phyloP scores from a whole-genome alignment of 202 grass and related monocot genomes.

The Digitaria exilis region DNA sequence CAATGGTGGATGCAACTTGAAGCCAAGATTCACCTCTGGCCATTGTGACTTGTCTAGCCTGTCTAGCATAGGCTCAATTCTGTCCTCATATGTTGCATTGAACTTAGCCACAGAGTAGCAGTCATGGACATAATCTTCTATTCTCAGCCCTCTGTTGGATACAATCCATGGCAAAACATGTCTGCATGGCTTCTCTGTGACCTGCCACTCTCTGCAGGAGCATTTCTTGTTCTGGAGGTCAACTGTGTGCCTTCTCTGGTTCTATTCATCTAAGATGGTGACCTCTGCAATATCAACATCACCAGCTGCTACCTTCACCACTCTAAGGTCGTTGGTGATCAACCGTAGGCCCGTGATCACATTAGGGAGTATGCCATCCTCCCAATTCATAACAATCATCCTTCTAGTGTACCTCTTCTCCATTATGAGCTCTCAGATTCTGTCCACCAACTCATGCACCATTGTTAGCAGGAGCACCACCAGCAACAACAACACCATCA shows the following conservation, averaged over 20 bases:
- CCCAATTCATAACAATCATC: too few relatives aligned
- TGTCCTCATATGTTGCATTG: neutral
- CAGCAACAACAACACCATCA: too few relatives aligned
- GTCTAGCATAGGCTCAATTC: neutral
- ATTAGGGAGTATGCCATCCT: neutral
- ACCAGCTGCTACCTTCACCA: neutral
- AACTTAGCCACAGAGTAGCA: neutral
- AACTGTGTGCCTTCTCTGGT: neutral
- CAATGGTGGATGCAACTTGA: neutral
- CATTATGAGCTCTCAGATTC: too few relatives aligned
- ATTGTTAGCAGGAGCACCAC: too few relatives aligned
- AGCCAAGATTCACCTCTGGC: neutral
- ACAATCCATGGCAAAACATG: neutral
- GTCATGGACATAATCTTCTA: neutral
- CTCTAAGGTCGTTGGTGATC: neutral
- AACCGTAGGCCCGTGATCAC: neutral
- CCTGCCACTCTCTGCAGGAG: neutral
- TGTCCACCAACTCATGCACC: too few relatives aligned
- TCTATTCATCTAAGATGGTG: neutral
- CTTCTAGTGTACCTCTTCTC: too few relatives aligned
- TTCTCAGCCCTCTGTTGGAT: neutral
- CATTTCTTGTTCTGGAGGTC: neutral
- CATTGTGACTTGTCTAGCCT: neutral
- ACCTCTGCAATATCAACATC: neutral
- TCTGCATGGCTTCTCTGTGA: neutral